Base-by-base conservation (phyloP, 2,329 filamentous ascomycete species). In the Clonostachys sp. region DNA sequence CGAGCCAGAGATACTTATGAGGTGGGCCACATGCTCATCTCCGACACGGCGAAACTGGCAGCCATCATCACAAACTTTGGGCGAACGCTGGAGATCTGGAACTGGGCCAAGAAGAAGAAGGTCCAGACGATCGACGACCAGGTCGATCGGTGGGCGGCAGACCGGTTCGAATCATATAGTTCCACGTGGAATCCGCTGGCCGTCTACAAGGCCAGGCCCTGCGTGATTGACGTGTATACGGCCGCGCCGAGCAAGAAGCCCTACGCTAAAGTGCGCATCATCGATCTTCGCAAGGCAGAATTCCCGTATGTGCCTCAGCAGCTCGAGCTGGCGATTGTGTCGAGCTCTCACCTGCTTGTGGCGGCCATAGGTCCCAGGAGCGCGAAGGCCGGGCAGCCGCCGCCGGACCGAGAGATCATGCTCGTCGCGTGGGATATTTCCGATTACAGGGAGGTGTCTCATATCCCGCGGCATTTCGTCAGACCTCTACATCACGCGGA, bases 1-100 rank as follows among this genome's bases (percentile, higher is more conserved):
- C 64, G 68, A 1, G 67, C 64, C 5, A 63, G 68, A 46, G 67
- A 71, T 36, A 70, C 69, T 50, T 61, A 71, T 46, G 65, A 71
- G n/a, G 66, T 67, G 48, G 69, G 66, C 47, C 68, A 71, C 49
- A 61, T 64, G 34, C 66, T 71, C 48, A 57, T 71, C 14, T 70
- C 67, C 3, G 68, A 71, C 51, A 51, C 65, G 2, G 59, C 58
- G n/a, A 65, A 56, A 42, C 53, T 71, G 34, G 58, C 69, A 13
- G 68, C 65, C 36, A 62, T 71, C 39, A 59, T 67, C n/a, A 59
- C 65, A 2, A 61, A 60, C 6, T 71, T 71, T 45, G 68, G 68
- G 34, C 60, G 67, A 44, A 56, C 61, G 3, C 54, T 71, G 34
- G 66, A 70, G 45, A 61, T 71, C 40, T 69, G 64, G 60, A 63